Percentiles rank a stretch among this genome's conserved stretches.
These are phyloP conservation scores for Boletales sp. DNA, from an alignment of 768 basidiomycete genomes.

Conservation along the genomic window DNA sequence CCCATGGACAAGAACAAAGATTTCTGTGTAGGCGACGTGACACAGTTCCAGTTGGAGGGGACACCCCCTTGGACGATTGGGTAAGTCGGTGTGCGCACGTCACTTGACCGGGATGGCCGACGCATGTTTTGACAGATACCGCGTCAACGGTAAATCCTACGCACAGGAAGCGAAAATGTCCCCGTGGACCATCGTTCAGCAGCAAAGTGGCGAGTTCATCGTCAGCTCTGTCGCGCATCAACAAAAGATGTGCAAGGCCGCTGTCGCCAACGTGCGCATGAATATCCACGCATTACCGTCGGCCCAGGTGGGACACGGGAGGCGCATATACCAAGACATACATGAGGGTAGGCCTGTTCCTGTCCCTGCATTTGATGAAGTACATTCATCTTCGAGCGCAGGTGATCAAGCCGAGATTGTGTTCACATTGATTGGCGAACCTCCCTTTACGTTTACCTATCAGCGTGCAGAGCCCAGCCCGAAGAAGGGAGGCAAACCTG, in stretches of 20 bases:
- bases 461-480: conserved; percentile 72
- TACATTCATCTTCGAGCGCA: conserved; percentile 24
- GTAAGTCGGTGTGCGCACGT: conserved; percentile 37
- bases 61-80: conserved; percentile 89
- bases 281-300: conserved; percentile 80
- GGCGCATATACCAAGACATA: conserved; percentile 77
- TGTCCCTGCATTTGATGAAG: not conserved
- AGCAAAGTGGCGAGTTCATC: conserved; percentile 79
- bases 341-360: conserved; percentile 62
- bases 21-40: conserved; percentile 85
- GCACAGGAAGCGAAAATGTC: conserved; percentile 73
- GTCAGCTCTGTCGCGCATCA: conserved; percentile 88
- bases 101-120: conserved; percentile 1
- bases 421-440: conserved; percentile 85
- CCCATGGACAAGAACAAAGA: conserved; percentile 76
- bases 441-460: conserved; percentile 96
- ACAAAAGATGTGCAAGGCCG: conserved; percentile 86
- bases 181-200: conserved; percentile 82
- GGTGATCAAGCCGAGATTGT: conserved; percentile 92
- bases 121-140: conserved; percentile 52
- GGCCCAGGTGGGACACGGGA: conserved; percentile 86
- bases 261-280: conserved; percentile 70
- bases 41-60: conserved; percentile 92
- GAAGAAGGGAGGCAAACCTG: conserved; percentile 65
- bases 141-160: conserved; percentile 70